phyloP scores from a whole-genome alignment of 2,329 filamentous ascomycete species.

The Trichoderma gracile region DNA sequence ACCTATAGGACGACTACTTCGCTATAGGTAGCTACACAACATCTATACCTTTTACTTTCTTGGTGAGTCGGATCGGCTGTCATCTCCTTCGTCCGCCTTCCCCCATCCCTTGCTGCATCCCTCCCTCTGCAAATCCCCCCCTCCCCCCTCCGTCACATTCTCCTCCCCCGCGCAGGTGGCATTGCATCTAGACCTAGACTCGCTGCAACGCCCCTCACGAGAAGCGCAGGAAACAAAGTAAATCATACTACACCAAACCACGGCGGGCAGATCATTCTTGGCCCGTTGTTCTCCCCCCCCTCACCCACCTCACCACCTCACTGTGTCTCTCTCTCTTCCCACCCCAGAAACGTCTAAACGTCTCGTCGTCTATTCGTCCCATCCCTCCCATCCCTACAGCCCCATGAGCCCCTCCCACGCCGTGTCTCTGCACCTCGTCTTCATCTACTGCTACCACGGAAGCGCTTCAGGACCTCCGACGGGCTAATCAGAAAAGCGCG shows the following conservation, averaged over 20 bases:
- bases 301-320: background rate
- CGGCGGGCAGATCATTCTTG: conserved; percentile 15
- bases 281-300: background rate
- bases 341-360: too few relatives aligned
- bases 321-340: background rate
- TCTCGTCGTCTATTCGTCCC: background rate
- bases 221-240: background rate
- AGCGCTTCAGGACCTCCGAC: conserved; percentile 6
- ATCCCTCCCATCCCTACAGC: background rate
- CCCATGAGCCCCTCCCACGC: background rate
- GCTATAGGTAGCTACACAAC: background rate
- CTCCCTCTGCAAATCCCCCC: conserved; percentile 3
- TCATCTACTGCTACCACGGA: background rate
- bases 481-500: conserved; percentile 20
- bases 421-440: background rate
- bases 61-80: conserved; percentile 9
- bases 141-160: conserved; percentile 3
- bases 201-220: conserved; percentile 18
- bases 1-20: too few relatives aligned
- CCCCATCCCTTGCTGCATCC: conserved; percentile 13
- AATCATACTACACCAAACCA: background rate
- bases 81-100: background rate
- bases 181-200: conserved; percentile 15
- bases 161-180: conserved; percentile 19
- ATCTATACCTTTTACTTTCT: background rate